Percentiles rank a stretch among this genome's conserved stretches.
Conservation (phyloP, 192 early-diverging fungal genomes). For the Piromyces finnis region DNA sequence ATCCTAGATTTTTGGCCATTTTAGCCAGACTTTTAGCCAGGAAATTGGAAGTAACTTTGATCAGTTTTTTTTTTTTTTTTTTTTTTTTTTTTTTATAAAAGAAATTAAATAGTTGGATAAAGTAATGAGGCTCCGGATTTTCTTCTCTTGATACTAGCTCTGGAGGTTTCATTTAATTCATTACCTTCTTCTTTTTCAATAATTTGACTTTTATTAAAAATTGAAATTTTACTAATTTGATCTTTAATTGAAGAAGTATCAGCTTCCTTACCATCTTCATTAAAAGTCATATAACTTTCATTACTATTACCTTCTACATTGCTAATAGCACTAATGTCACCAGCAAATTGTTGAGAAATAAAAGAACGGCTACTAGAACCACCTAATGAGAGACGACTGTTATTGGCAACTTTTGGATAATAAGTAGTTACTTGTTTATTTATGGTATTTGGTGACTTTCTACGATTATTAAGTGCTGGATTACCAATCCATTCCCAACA, state of each 20-base stretch:
- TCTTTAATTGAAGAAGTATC: not conserved
- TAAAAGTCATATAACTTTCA: not conserved
- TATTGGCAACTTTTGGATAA: not conserved
- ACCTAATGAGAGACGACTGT: not conserved
- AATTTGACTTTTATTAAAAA: not conserved
- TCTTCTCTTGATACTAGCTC: too few species aligned
- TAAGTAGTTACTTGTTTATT: not conserved
- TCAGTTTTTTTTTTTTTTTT: too few species aligned
- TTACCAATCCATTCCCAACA: not conserved
- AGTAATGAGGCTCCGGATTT: not conserved
- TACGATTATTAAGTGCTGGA: not conserved
- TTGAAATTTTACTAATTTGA: not conserved
- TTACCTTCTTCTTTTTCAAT: not conserved
- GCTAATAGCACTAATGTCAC: not conserved
- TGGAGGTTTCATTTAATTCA: too few species aligned
- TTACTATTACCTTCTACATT: not conserved
- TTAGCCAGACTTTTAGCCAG: too few species aligned
- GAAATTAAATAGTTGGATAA: not conserved
- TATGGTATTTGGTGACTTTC: not conserved
- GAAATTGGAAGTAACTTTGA: too few species aligned
- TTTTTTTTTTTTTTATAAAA: not conserved
- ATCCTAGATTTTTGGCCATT: too few species aligned
- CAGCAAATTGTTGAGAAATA: not conserved
- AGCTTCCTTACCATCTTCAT: not conserved
- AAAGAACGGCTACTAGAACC: not conserved